Base-by-base conservation (phyloP, 805 yeast genomes). In the Candida hispaniensis region DNA sequence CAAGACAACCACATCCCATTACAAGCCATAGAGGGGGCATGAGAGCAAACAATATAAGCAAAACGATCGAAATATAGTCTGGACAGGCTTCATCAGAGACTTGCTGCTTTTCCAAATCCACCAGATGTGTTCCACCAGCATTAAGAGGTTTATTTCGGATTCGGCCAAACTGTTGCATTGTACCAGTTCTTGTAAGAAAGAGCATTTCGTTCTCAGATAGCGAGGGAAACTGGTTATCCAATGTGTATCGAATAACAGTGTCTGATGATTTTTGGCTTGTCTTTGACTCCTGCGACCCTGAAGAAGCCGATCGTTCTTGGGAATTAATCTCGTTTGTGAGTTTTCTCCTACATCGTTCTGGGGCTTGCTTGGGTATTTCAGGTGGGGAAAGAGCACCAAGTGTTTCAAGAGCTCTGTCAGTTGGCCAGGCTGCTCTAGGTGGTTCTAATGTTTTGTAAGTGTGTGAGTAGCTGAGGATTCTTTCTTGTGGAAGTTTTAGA, bases 21-120 rank as follows among this genome's bases (percentile, higher is more conserved):
- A 61, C 50, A 20, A 61, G 38, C 61, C 61, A 59, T 15, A 50
- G 33, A 11, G 64, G 65, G 3, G 66, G 66, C 41, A 60, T 58
- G 23, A 32, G 24, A 23, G 24, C 10, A 18, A 32, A 32, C 7
- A 32, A 14, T 11, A 16, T 23, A 17, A 32, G 28, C 36, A 32
- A 23, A 7, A 32, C 23, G 6, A 23, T 10, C 16, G 36, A 32
- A 13, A 32, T 23, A 16, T 27, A 32, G 36, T 32, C 36, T 17
- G 28, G 21, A 11, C 36, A 32, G 14, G 14, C 14, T n/a, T n/a
- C n/a, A 18, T 32, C 17, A 14, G 16, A 10, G 13, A 23, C 36
- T n/a, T 13, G 16, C 28, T 32, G 36, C 7, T 27, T 22, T 9
- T 32, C 36, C 12, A 32, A 14, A n/a, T 32, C 36, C 12, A 17